Conservation (phyloP, 164 flowering plant species). For the Paratinospora sagittata region DNA sequence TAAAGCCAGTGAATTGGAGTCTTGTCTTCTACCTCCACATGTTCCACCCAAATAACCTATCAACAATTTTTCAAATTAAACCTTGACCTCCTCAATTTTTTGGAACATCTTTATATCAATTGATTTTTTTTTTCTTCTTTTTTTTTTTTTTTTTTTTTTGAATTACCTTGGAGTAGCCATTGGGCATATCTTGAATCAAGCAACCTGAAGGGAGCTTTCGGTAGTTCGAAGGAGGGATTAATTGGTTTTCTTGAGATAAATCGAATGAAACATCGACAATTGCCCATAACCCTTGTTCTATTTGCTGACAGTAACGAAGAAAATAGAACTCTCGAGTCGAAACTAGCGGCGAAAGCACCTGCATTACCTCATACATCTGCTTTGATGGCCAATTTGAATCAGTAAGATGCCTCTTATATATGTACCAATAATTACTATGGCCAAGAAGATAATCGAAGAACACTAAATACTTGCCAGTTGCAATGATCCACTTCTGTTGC, state of each 20-base stretch:
- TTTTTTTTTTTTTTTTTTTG: not conserved
- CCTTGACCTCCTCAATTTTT: too few species aligned
- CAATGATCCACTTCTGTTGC: slow-evolving; percentile 49
- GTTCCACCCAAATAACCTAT: slow-evolving; percentile 58
- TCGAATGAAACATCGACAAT: slow-evolving; percentile 75
- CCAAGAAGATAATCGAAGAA: not conserved
- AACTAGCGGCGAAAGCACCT: slow-evolving; percentile 67
- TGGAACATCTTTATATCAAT: too few species aligned
- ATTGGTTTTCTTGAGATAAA: slow-evolving; percentile 26
- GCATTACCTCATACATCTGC: slow-evolving; percentile 78
- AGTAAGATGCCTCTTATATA: not conserved
- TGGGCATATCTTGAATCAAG: slow-evolving; percentile 62
- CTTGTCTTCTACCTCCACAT: slow-evolving; percentile 41
- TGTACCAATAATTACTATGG: not conserved
- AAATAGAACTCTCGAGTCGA: slow-evolving; percentile 60
- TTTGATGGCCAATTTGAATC: slow-evolving; percentile 4
- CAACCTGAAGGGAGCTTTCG: slow-evolving; percentile 89
- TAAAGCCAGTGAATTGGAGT: slow-evolving; percentile 25
- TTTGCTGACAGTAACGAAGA: slow-evolving; percentile 81
- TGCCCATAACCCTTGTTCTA: slow-evolving; percentile 67
- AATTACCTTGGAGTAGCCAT: slow-evolving; percentile 80
- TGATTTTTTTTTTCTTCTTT: too few species aligned
- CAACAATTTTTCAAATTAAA: not conserved
- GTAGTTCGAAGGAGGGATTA: slow-evolving; percentile 25
- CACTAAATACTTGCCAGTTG: slow-evolving; percentile 47